These are phyloP conservation scores for Cystobasidiopsis lactophilus DNA, from an alignment of 768 basidiomycete genomes.

Conservation along the genomic window DNA sequence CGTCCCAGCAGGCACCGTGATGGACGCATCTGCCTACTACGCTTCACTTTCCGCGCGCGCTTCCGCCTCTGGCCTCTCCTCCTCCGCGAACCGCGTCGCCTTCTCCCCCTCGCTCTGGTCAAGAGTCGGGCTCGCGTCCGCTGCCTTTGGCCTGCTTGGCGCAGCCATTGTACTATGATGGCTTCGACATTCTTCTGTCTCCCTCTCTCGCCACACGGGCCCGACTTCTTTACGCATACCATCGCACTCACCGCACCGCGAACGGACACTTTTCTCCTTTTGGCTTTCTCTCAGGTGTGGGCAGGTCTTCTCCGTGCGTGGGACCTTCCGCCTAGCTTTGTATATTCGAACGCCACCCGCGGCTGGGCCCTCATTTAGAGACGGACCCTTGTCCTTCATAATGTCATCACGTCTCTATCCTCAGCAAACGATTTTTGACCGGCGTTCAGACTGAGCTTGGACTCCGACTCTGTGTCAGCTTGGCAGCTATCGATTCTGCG, in stretches of 20 bases:
- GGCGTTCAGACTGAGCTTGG: too few species aligned
- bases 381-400: neutral
- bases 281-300: too few species aligned
- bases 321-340: too few species aligned
- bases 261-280: too few species aligned
- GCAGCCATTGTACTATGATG: neutral
- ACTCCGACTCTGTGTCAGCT: neutral
- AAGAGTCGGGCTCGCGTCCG: neutral
- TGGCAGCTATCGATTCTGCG: neutral
- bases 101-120: neutral
- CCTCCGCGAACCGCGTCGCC: neutral
- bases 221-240: too few species aligned
- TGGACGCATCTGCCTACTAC: neutral
- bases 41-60: neutral
- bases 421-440: neutral
- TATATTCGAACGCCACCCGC: too few species aligned
- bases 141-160: neutral
- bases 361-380: too few species aligned
- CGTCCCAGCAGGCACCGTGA: neutral
- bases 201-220: too few species aligned
- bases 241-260: too few species aligned
- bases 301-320: too few species aligned
- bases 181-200: too few species aligned
- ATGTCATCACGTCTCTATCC: neutral
- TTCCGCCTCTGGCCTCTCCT: neutral